Percentiles rank a stretch among this genome's conserved stretches.
Evolutionary conservation across 805 yeast species (phyloP).

Genomic region (Ogataea polymorpha): DNA sequence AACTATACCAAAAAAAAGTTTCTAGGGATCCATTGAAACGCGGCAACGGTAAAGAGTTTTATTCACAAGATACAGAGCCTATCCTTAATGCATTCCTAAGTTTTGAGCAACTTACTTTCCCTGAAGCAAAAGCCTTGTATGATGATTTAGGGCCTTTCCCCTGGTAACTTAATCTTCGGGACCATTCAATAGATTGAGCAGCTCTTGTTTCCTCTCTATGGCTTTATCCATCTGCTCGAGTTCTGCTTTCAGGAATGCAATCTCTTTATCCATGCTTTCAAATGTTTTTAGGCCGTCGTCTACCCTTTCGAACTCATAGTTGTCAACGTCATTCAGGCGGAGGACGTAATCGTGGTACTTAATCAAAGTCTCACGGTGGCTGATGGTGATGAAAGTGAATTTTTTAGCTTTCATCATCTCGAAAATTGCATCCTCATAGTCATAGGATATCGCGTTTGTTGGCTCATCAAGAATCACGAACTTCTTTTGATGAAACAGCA

Average conservation of each 20-base stretch:
- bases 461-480: constrained; percentile 88
- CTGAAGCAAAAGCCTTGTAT: constrained; percentile 23
- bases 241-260: constrained; percentile 59
- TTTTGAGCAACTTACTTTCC: constrained; percentile 31
- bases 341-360: constrained; percentile 79
- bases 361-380: constrained; percentile 79
- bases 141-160: constrained; percentile 19
- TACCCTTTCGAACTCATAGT: constrained; percentile 44
- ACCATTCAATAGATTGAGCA: constrained; percentile 52
- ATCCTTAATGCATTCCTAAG: constrained; percentile 20
- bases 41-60: constrained; percentile 9
- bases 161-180: constrained; percentile 24
- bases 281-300: constrained; percentile 34
- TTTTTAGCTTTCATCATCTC: constrained; percentile 66
- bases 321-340: constrained; percentile 58
- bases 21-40: constrained; percentile 53
- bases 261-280: constrained; percentile 74
- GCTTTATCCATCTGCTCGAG: constrained; percentile 56
- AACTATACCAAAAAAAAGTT: constrained; percentile 43
- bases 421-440: constrained; percentile 83
- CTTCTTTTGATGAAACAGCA: constrained; percentile 73
- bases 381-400: constrained; percentile 75
- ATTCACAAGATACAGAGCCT: constrained; percentile 13
- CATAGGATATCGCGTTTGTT: constrained; percentile 89
- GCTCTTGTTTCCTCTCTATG: constrained; percentile 56